Evolutionary conservation across 176 grass and related monocot genomes (phyloP).

Genomic region (Alloteropsis semialata): DNA sequence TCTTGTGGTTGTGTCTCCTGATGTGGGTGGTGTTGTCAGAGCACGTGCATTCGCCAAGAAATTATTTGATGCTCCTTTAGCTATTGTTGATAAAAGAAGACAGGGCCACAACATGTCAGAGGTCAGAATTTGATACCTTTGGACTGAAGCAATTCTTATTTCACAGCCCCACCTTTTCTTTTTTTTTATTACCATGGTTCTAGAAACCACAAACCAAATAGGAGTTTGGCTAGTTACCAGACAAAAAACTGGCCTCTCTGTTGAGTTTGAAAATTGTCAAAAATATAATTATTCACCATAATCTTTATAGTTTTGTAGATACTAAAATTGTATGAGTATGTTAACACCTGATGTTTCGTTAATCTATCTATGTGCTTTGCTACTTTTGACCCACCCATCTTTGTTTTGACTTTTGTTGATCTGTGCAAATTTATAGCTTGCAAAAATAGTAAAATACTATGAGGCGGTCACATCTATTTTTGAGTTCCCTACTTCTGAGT

Average conservation of each 20-base stretch:
- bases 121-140: conserved; percentile 31
- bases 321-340: neutral
- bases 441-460: neutral
- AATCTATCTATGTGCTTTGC: neutral
- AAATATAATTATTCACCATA: neutral
- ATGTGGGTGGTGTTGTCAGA: conserved; percentile 91
- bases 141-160: neutral
- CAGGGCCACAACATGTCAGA: conserved; percentile 93
- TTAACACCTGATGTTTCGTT: neutral
- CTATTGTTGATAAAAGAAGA: conserved; percentile 98
- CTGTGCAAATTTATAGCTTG: neutral
- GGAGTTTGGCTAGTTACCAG: neutral
- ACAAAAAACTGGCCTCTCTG: neutral
- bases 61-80: conserved; percentile 80
- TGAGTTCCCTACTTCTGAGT: neutral
- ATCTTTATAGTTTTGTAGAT: neutral
- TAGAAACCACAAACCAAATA: neutral
- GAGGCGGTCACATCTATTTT: neutral
- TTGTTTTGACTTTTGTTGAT: neutral
- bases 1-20: conserved; percentile 95
- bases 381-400: neutral
- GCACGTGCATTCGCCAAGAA: conserved; percentile 91
- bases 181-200: neutral
- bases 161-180: neutral
- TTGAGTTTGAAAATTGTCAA: neutral